These are phyloP conservation scores for Scheffersomyces spartinae DNA, from an alignment of 805 yeast genomes.

Conservation along the genomic window DNA sequence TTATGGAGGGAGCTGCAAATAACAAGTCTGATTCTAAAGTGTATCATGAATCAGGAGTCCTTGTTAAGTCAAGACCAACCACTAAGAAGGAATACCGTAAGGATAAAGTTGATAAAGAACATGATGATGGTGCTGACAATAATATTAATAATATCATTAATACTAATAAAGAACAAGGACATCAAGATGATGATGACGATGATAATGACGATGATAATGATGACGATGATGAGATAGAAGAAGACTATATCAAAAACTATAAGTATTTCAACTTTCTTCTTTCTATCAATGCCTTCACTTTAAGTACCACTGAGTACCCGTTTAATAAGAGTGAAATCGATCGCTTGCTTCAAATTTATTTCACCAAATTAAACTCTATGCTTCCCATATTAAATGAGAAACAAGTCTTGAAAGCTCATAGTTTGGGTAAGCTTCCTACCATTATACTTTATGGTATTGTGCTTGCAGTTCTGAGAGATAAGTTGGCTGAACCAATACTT, in stretches of 20 bases:
- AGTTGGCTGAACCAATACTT: slow-evolving; percentile 15
- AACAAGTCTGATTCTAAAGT: no score
- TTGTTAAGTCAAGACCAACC: no score
- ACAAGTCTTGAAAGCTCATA: slow-evolving; percentile 17
- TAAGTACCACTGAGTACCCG: slow-evolving; percentile 12
- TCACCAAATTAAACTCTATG: slow-evolving; percentile 19
- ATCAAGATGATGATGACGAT: slow-evolving; percentile 11
- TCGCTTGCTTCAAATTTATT: slow-evolving; percentile 15
- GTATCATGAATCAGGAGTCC: no score
- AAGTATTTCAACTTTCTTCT: slow-evolving; percentile 9
- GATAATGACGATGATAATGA: slow-evolving; percentile 16
- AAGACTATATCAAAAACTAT: slow-evolving; percentile 6
- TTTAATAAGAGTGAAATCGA: slow-evolving; percentile 10
- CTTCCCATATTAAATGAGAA: slow-evolving; percentile 19
- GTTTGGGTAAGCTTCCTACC: slow-evolving; percentile 9
- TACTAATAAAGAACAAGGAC: no score
- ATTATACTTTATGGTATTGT: slow-evolving; percentile 16
- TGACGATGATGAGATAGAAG: slow-evolving; percentile 6
- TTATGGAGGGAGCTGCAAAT: no score
- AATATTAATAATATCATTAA: no score
- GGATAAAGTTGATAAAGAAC: no score
- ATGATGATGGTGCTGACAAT: no score
- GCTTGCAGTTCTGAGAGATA: slow-evolving; percentile 16
- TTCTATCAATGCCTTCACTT: slow-evolving; percentile 19
- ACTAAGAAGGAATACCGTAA: no score